Base-by-base conservation (phyloP, 2,329 filamentous ascomycete genomes). In the Apiospora saccharicola region DNA sequence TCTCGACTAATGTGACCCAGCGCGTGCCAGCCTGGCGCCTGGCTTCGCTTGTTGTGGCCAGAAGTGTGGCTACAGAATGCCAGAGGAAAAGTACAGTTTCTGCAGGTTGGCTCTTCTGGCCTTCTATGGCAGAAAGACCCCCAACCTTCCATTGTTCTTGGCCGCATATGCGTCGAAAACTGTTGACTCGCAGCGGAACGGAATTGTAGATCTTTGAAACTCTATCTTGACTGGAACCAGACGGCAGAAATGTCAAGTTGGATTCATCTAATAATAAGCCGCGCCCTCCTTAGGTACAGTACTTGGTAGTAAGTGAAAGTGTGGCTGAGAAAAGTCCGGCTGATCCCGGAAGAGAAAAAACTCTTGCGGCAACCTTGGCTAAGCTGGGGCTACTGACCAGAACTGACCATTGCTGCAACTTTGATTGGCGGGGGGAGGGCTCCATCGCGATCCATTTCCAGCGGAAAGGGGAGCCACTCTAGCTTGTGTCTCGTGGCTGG, bases 401-500 rank as follows among this genome's bases (percentile, higher is more conserved):
- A 13, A 64, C 57, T 64, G 57, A 64, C 57, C 57, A 64, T 64
- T 64, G 57, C 13, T 64, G 57, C 7, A 3, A 22, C 22, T 13
- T 12, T 41, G 57, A 64, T 64, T 64, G 57, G 57, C 26, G 26
- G 19, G 19, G 19, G 19, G 34, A 30, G 19, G 53, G 26, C 53
- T 37, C 57, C 57, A 64, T n/a, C 2, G 57, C 30, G 22, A 34
- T 64, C 57, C 57, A 64, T 64, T 64, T 64, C 34, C 22, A 64
- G 57, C 30, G 34, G 57, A 64, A 64, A 64, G 57, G 57, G 34
- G 57, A 64, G 57, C 57, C 57, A 64, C 57, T 64, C 34, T 64
- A 64, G 57, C 57, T 41, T 41, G 8, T 41, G 57, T 64, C 57
- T 64, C 57, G 67, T 69, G 67, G 67, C 67, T 69, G 67, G 67